Conservation (phyloP, 441 rosid genomes). For the Erysimum cheiri region DNA sequence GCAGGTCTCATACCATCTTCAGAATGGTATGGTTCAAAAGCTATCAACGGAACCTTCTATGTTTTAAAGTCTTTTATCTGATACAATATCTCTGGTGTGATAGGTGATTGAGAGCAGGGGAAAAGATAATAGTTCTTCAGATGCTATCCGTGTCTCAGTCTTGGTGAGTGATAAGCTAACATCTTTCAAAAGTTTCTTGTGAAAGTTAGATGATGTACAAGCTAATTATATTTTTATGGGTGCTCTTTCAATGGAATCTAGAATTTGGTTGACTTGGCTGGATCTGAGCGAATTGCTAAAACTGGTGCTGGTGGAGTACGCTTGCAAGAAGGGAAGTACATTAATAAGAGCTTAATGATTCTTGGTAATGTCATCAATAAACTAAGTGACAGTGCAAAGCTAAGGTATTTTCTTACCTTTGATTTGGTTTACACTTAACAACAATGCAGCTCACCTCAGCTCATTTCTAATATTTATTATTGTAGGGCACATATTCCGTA, state of each 20-base stretch:
- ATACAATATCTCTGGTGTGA: conserved; percentile 28
- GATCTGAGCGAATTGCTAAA: conserved; percentile 87
- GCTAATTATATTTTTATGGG: conserved; percentile 1
- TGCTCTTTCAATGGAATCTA: conserved; percentile 44
- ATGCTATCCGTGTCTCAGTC: conserved; percentile 87
- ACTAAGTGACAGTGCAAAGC: conserved; percentile 77
- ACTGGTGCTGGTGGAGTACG: conserved; percentile 94
- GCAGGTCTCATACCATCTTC: conserved; percentile 95
- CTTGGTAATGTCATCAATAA: conserved; percentile 96
- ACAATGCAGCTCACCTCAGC: conserved; percentile 6
- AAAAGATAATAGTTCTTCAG: conserved; percentile 56
- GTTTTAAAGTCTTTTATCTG: conserved; percentile 2
- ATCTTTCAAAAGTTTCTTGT: conserved; percentile 17
- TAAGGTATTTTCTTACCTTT: conserved; percentile 58
- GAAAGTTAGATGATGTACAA: neutral
- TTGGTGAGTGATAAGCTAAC: conserved; percentile 57
- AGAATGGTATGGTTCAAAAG: conserved; percentile 68
- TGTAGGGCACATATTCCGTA: conserved; percentile 92
- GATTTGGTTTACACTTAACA: conserved; percentile 8
- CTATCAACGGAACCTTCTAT: neutral
- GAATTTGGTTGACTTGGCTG: conserved; percentile 96
- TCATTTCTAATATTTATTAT: conserved; percentile 26
- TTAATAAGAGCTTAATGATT: conserved; percentile 94
- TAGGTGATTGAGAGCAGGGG: conserved; percentile 95
- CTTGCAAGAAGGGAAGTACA: conserved; percentile 88